phyloP scores from a whole-genome alignment of 352 stramenopile species.

The Globisporangium alternatum region DNA sequence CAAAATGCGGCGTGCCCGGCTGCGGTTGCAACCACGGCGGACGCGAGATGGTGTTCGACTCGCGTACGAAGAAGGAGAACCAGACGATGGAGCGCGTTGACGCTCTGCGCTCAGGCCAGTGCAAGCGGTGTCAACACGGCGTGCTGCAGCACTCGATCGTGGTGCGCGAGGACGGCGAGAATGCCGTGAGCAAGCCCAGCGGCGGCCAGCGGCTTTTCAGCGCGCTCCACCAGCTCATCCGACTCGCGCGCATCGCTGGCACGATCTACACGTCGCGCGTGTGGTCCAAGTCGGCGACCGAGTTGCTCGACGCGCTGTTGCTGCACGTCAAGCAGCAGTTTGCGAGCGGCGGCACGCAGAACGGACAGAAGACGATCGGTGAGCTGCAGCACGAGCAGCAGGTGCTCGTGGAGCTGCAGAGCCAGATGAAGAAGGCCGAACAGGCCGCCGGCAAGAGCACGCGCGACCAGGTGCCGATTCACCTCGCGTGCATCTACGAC shows the following conservation, averaged over 20 bases:
- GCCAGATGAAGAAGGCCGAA: slow-evolving; percentile 45
- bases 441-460: slow-evolving; percentile 40
- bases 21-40: slow-evolving; percentile 55
- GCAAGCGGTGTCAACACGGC: slow-evolving; percentile 66
- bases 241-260: slow-evolving; percentile 45
- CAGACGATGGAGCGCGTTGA: slow-evolving; percentile 22
- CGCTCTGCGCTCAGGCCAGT: slow-evolving; percentile 35
- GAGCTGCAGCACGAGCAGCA: slow-evolving; percentile 58
- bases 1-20: slow-evolving; percentile 55
- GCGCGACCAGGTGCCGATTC: slow-evolving; percentile 57
- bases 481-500: slow-evolving; percentile 60
- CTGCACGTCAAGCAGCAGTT: slow-evolving; percentile 55
- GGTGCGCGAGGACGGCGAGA: slow-evolving; percentile 30
- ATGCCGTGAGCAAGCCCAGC: slow-evolving; percentile 29
- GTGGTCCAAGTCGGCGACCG: slow-evolving; percentile 52
- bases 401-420: slow-evolving; percentile 48
- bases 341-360: slow-evolving; percentile 46
- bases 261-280: slow-evolving; percentile 60
- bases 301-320: slow-evolving; percentile 46
- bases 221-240: slow-evolving; percentile 55
- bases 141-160: slow-evolving; percentile 63
- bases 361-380: slow-evolving; percentile 54
- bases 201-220: slow-evolving; percentile 63
- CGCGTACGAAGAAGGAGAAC: slow-evolving; percentile 22
- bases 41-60: slow-evolving; percentile 29